phyloP scores from a whole-genome alignment of 2,329 filamentous ascomycete genomes.

The Aspergillus tamarii region DNA sequence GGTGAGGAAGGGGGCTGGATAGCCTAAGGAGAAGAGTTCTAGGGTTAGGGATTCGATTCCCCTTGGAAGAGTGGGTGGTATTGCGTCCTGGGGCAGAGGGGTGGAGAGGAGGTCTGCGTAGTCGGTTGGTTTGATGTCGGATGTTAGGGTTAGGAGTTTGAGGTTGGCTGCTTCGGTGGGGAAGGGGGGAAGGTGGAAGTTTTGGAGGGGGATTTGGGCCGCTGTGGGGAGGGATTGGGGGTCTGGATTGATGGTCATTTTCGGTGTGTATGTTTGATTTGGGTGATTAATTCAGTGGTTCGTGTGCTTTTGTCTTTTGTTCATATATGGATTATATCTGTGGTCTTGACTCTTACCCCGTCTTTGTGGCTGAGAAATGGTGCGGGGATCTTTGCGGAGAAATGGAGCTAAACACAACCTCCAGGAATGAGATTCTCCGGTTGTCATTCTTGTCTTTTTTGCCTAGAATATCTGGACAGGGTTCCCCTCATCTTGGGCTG shows the following conservation, averaged over 20 bases:
- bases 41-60: not conserved
- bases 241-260: not conserved
- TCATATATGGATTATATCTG: too few species aligned
- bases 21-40: not conserved
- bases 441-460: not conserved
- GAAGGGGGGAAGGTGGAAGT: not conserved
- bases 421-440: not conserved
- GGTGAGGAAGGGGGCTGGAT: not conserved
- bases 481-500: not conserved
- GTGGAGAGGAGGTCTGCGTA: constrained; percentile 45
- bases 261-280: too few species aligned
- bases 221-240: not conserved
- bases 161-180: not conserved
- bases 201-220: constrained; percentile 1
- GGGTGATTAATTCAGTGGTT: too few species aligned
- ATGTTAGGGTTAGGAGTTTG: constrained; percentile 1
- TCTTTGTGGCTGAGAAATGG: not conserved
- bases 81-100: constrained; percentile 21
- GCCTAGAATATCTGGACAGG: not conserved
- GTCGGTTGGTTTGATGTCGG: constrained; percentile 43
- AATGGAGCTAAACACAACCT: not conserved
- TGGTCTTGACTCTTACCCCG: not conserved
- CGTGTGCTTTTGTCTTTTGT: too few species aligned
- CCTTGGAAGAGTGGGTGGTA: not conserved
- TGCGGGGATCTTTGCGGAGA: constrained; percentile 3